These are phyloP conservation scores for Macroventuria anomochaeta DNA, from an alignment of 2,329 filamentous ascomycete species.

Conservation along the genomic window DNA sequence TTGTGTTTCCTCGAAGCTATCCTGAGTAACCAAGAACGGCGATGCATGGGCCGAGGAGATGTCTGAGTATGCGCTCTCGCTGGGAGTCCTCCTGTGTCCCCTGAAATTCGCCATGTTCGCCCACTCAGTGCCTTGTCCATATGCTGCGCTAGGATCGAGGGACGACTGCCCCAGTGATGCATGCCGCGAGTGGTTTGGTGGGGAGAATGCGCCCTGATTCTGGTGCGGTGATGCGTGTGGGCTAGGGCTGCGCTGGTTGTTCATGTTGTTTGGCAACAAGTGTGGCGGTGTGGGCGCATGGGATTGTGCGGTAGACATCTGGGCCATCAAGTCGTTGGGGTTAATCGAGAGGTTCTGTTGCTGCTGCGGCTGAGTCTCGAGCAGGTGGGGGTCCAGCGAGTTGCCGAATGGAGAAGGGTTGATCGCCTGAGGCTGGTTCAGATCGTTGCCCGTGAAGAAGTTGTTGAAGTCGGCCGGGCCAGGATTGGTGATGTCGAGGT, in stretches of 20 bases:
- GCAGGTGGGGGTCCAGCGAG: slow-evolving; percentile 53
- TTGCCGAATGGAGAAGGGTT: slow-evolving; percentile 64
- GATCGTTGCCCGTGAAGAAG: slow-evolving; percentile 65
- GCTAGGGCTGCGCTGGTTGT: slow-evolving; percentile 60
- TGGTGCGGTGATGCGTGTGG: slow-evolving; percentile 61
- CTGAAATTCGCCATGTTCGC: slow-evolving; percentile 69
- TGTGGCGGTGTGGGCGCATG: slow-evolving; percentile 63
- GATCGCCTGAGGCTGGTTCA: slow-evolving; percentile 62
- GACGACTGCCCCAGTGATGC: slow-evolving; percentile 50
- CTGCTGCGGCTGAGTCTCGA: slow-evolving; percentile 50
- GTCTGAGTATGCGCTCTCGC: slow-evolving; percentile 80
- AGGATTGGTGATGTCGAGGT: slow-evolving; percentile 42
- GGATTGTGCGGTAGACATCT: slow-evolving; percentile 60
- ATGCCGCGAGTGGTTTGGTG: slow-evolving; percentile 64
- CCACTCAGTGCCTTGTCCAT: slow-evolving; percentile 65
- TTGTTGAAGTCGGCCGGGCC: slow-evolving; percentile 47
- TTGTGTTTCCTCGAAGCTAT: slow-evolving; percentile 77
- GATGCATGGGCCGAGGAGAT: slow-evolving; percentile 85
- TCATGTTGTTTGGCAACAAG: slow-evolving; percentile 61
- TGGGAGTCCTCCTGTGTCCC: slow-evolving; percentile 81
- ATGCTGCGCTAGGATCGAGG: slow-evolving; percentile 67
- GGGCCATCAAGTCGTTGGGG: slow-evolving; percentile 55
- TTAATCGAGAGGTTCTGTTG: slow-evolving; percentile 54
- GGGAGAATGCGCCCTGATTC: slow-evolving; percentile 59
- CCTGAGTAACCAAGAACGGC: slow-evolving; percentile 78